Conservation (phyloP, 495 filamentous ascomycete genomes). For the Acidiella bohemica region DNA sequence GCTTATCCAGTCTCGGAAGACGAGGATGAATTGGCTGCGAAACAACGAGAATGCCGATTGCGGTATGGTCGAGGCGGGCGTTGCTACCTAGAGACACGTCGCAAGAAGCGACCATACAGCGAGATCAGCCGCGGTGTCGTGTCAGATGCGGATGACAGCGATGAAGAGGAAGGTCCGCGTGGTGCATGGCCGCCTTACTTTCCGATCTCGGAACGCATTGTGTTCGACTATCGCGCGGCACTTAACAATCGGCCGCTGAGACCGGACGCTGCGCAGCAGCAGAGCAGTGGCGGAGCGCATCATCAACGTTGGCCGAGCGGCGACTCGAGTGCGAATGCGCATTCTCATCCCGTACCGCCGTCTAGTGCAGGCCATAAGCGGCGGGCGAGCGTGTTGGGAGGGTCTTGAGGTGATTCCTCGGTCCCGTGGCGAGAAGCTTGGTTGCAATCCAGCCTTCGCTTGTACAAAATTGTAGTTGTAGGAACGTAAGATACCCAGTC, state of each 20-base stretch:
- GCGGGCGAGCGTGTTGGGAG: too few species aligned
- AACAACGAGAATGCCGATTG: slow-evolving; percentile 12
- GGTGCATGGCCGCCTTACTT: slow-evolving; percentile 13
- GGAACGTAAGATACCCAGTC: too few species aligned
- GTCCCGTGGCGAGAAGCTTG: too few species aligned
- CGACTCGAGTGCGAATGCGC: slow-evolving; percentile 1
- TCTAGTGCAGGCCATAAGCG: too few species aligned
- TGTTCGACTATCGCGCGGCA: slow-evolving; percentile 11
- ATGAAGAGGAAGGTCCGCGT: slow-evolving; percentile 13
- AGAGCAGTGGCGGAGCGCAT: not conserved
- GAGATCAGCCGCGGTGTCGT: slow-evolving; percentile 15
- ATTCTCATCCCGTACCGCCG: slow-evolving; percentile 6
- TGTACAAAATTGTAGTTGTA: too few species aligned
- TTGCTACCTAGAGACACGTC: slow-evolving; percentile 13
- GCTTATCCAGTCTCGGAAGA: slow-evolving; percentile 5
- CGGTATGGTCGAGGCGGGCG: slow-evolving; percentile 17
- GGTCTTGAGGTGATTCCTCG: too few species aligned
- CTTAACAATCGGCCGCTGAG: slow-evolving; percentile 5
- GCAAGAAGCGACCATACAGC: not conserved
- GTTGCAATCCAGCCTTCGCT: too few species aligned
- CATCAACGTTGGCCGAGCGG: slow-evolving; percentile 1
- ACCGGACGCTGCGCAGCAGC: slow-evolving; percentile 6
- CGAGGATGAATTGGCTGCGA: not conserved
- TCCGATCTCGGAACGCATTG: slow-evolving; percentile 7
- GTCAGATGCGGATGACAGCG: slow-evolving; percentile 17